Percentiles rank a stretch among this genome's conserved stretches.
These are phyloP conservation scores for barrel medic (Medicago truncatula) DNA, from an alignment of 306 rosid genomes.

Conservation along the genomic window DNA sequence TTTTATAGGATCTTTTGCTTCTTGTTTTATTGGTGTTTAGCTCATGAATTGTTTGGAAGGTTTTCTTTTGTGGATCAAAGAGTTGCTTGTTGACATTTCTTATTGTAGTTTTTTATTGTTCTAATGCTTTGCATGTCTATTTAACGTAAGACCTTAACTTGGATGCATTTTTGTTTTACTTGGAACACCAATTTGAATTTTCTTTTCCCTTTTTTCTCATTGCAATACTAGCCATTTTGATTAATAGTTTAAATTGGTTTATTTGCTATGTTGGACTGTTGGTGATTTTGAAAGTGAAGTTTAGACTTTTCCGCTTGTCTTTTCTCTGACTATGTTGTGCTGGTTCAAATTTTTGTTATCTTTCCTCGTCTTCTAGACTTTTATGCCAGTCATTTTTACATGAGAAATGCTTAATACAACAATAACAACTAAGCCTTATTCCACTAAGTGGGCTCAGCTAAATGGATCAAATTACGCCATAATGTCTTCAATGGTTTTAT, in stretches of 20 bases:
- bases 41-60: not conserved
- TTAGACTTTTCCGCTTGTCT: slow-evolving; percentile 10
- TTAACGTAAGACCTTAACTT: not conserved
- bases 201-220: too few species aligned
- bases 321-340: slow-evolving; percentile 17
- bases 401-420: slow-evolving; percentile 19
- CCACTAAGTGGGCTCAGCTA: too few species aligned
- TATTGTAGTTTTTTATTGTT: not conserved
- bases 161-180: not conserved
- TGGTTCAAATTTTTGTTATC: slow-evolving; percentile 3
- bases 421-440: too few species aligned
- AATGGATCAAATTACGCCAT: too few species aligned
- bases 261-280: not conserved
- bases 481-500: not conserved
- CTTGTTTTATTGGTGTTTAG: slow-evolving; percentile 3
- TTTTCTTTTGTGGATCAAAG: not conserved
- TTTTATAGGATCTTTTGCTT: slow-evolving; percentile 16
- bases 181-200: not conserved
- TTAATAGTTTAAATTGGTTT: not conserved
- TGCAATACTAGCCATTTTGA: not conserved
- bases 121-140: not conserved
- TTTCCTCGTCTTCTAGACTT: not conserved
- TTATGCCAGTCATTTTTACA: slow-evolving; percentile 13
- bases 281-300: not conserved
- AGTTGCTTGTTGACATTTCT: slow-evolving; percentile 14